A percentile compares a stretch with the other conserved stretches of the same genome.
These are phyloP conservation scores for Harringtonia aguacate DNA, from an alignment of 2,329 filamentous ascomycete species.

Conservation along the genomic window DNA sequence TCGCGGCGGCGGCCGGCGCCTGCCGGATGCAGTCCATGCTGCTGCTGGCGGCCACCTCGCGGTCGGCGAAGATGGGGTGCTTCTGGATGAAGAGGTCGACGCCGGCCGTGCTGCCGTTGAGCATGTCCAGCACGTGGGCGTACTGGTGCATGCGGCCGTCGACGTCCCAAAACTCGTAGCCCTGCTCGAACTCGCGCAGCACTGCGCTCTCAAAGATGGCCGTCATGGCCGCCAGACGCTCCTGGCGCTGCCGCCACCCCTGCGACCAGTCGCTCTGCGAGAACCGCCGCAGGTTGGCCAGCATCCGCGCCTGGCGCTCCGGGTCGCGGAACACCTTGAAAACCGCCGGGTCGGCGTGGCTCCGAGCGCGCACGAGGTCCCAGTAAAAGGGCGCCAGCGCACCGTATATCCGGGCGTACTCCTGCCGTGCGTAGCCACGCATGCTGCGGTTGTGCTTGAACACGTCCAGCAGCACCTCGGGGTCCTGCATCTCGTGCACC, in stretches of 20 bases:
- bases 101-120: conserved; percentile 71
- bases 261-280: conserved; percentile 68
- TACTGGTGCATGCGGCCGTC: conserved; percentile 84
- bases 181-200: conserved; percentile 83
- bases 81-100: conserved; percentile 83
- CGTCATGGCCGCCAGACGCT: conserved; percentile 63
- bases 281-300: conserved; percentile 71
- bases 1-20: conserved; percentile 24
- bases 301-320: conserved; percentile 81
- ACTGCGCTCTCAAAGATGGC: conserved; percentile 85
- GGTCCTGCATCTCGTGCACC: conserved; percentile 48
- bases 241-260: conserved; percentile 60
- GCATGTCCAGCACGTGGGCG: conserved; percentile 68
- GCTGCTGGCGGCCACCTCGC: conserved; percentile 53
- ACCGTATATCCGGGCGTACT: conserved; percentile 87
- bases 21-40: conserved; percentile 74
- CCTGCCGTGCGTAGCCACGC: conserved; percentile 73
- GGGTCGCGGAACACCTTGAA: conserved; percentile 84
- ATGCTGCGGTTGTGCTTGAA: conserved; percentile 65
- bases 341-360: conserved; percentile 68
- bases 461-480: conserved; percentile 55
- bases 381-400: conserved; percentile 81
- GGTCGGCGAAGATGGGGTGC: conserved; percentile 71
- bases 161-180: conserved; percentile 79
- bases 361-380: conserved; percentile 63